These are phyloP conservation scores for Cyberlindnera xylosilytica DNA, from an alignment of 805 yeast genomes.

Conservation along the genomic window DNA sequence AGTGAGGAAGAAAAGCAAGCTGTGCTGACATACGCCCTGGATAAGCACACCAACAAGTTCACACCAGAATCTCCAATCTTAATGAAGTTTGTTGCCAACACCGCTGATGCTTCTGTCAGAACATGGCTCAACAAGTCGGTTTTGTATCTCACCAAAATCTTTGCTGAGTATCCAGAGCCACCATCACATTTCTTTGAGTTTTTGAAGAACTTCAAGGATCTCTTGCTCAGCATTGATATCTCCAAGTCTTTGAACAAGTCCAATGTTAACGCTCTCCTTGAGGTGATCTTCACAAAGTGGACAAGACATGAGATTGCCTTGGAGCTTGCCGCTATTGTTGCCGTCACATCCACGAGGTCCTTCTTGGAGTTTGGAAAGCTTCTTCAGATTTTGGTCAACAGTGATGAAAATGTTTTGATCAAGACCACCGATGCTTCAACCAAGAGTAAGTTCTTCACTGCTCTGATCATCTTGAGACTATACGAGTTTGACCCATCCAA, in stretches of 20 bases:
- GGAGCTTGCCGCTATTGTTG: conserved; percentile 40
- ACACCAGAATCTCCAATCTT: conserved; percentile 28
- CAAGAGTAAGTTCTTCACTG: conserved; percentile 38
- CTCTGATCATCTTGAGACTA: conserved; percentile 47
- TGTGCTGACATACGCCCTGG: conserved; percentile 29
- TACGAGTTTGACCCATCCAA: conserved; percentile 43
- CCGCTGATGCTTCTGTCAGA: conserved; percentile 21
- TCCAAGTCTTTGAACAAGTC: conserved; percentile 42
- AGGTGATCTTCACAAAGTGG: conserved; percentile 57
- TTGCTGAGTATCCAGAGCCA: conserved; percentile 46
- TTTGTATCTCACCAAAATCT: conserved; percentile 58
- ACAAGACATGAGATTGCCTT: conserved; percentile 38
- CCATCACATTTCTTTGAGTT: conserved; percentile 30
- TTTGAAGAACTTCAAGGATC: conserved; percentile 31
- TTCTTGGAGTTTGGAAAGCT: conserved; percentile 45
- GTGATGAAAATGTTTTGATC: conserved; percentile 38
- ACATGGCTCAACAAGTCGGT: conserved; percentile 58
- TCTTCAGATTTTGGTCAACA: conserved; percentile 62
- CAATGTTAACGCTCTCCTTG: conserved; percentile 61
- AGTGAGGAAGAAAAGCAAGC: conserved; percentile 23
- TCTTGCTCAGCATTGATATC: conserved; percentile 30
- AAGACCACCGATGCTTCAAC: conserved; percentile 25
- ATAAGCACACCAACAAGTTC: conserved; percentile 29
- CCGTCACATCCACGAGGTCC: conserved; percentile 36
- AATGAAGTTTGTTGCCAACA: conserved; percentile 14